These are phyloP conservation scores for Pyricularia sp. DNA, from an alignment of 2,329 filamentous ascomycete genomes.

Conservation along the genomic window DNA sequence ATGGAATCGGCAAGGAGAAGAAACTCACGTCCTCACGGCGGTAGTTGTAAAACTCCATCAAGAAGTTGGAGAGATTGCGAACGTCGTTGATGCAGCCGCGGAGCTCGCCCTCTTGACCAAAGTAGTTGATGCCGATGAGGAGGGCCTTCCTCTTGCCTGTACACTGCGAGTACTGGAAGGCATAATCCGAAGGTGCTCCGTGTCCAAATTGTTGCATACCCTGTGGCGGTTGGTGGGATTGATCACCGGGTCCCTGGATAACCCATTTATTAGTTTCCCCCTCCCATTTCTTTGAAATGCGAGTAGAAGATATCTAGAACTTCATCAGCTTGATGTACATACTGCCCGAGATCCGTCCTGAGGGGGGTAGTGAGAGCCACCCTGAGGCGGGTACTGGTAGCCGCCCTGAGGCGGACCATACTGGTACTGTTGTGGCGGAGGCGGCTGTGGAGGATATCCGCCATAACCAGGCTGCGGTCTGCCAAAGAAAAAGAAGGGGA, in stretches of 20 bases:
- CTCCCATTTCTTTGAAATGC: background rate
- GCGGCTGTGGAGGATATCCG: constrained; percentile 6
- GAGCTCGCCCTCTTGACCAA: constrained; percentile 57
- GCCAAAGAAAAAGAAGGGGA: background rate
- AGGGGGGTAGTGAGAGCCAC: constrained; percentile 10
- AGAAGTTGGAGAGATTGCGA: constrained; percentile 60
- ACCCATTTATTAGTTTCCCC: background rate
- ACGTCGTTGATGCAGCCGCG: constrained; percentile 72
- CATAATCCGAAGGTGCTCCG: constrained; percentile 55
- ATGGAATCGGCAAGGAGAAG: background rate
- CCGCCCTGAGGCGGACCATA: background rate
- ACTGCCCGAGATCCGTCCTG: constrained; percentile 8
- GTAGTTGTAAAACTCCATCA: constrained; percentile 56
- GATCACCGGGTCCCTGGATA: background rate
- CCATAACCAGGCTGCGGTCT: constrained; percentile 6
- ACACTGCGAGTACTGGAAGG: constrained; percentile 65
- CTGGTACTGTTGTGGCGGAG: background rate
- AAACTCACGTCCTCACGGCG: constrained; percentile 47
- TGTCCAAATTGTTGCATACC: constrained; percentile 47
- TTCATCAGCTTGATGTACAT: background rate
- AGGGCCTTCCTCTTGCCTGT: constrained; percentile 61
- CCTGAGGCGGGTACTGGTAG: constrained; percentile 10
- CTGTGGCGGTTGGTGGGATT: constrained; percentile 30
- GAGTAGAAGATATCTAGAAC: background rate
- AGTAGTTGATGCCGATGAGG: constrained; percentile 72